Base-by-base conservation (phyloP, 352 stramenopile genomes). In the Phytophthora chlamydospora region DNA sequence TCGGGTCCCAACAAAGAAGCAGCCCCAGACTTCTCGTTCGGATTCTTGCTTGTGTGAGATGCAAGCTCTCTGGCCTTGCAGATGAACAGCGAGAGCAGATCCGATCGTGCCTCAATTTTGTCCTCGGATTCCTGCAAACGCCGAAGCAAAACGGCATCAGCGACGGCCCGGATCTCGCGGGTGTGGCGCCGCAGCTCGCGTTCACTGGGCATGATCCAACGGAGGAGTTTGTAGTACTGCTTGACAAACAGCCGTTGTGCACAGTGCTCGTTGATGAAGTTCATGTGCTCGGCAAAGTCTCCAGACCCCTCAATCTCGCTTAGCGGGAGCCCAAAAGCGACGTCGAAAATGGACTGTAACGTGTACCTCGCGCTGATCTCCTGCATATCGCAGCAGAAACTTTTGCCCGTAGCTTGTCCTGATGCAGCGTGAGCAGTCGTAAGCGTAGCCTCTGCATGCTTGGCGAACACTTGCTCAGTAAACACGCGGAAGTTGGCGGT, bases 141-240 rank as follows among this genome's bases (percentile, higher is more conserved):
- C 4, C 64, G 62, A 9, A 69, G 42, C 29, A 88, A 59, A n/a
- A 89, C 76, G 8, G 66, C 19, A 50, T 89, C 77, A 2, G 77
- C 80, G 40, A 90, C 78, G 2, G 41, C 38, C 0, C 59, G 68
- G 38, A 85, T 80, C 12, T 56, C 59, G 10, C 42, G 39, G 0
- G 56, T 72, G 29, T 66, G 39, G 34, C 53, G 57, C 32, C 68
- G 71, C 10, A 88, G 35, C 7, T 49, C 68, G 58, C 69, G 71
- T 54, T 90, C 81, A 54, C 76, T 86, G 4, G 81, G 76, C 78
- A 90, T 88, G 50, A 68, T 13, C 78, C 81, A 89, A 17, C 64
- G 51, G 29, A 87, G 45, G 39, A 76, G 44, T 46, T 85, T 84
- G 61, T 89, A 90, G 65, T 88, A 80, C 35, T 86, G 81, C 42